Percentiles rank a stretch among this genome's conserved stretches.
phyloP scores from a whole-genome alignment of 768 basidiomycete genomes.

The Tephrocybe sp. region DNA sequence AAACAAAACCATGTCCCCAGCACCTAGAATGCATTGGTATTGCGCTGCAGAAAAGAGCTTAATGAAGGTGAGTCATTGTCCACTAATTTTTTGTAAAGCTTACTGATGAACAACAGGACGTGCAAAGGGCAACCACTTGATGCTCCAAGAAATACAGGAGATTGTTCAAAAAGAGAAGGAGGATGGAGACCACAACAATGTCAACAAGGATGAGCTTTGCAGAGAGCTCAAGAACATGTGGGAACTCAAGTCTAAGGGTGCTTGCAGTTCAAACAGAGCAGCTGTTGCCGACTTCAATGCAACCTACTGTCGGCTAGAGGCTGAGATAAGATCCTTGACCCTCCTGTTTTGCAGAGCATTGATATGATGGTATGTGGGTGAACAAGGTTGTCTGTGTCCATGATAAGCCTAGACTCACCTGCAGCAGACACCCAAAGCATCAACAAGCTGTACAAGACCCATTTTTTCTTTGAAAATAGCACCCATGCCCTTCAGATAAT shows the following conservation, averaged over 20 bases:
- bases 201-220: neutral
- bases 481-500: too few species aligned
- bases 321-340: neutral
- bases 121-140: neutral
- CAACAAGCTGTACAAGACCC: too few species aligned
- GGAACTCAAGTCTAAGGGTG: neutral
- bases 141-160: neutral
- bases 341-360: too few species aligned
- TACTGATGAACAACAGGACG: neutral
- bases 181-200: neutral
- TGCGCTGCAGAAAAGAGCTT: neutral
- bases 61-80: slow-evolving; percentile 1
- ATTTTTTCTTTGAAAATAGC: too few species aligned
- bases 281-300: neutral
- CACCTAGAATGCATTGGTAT: neutral
- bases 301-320: neutral
- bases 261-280: neutral
- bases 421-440: too few species aligned
- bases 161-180: neutral
- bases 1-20: neutral
- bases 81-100: neutral
- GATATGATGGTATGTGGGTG: too few species aligned
- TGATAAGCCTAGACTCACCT: too few species aligned
- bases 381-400: too few species aligned
- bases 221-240: neutral